These are phyloP conservation scores for Didymellaceae sp. DNA, from an alignment of 2,329 filamentous ascomycete genomes.

Conservation along the genomic window DNA sequence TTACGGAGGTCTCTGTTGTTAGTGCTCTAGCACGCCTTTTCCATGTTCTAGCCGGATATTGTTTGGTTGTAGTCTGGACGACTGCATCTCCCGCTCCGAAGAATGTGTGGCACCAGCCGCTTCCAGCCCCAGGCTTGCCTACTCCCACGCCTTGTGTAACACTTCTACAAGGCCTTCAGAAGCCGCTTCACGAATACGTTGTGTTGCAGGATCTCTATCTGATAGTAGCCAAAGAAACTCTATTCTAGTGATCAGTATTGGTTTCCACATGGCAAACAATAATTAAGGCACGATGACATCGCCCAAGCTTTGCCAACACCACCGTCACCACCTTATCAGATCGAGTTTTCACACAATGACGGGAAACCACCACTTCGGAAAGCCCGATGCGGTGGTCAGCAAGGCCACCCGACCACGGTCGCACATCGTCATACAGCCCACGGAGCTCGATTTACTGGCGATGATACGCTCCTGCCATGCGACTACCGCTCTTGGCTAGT, in stretches of 20 bases:
- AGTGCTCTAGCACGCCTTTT: too few species aligned
- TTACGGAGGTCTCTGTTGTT: too few species aligned
- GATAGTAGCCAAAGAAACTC: too few species aligned
- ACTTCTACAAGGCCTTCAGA: too few species aligned
- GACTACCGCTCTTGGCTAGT: slow-evolving; percentile 10
- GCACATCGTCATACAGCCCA: slow-evolving; percentile 8
- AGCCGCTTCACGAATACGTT: too few species aligned
- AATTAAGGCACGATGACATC: slow-evolving; percentile 5
- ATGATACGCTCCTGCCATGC: slow-evolving; percentile 1
- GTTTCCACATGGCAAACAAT: too few species aligned
- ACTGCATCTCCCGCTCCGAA: not conserved
- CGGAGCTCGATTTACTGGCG: slow-evolving; percentile 7
- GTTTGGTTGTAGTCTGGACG: not conserved
- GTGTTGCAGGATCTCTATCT: too few species aligned
- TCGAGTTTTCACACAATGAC: slow-evolving; percentile 5
- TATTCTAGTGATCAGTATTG: too few species aligned
- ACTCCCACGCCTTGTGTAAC: slow-evolving; percentile 1
- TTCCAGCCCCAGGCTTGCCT: slow-evolving; percentile 5
- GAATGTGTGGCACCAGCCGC: slow-evolving; percentile 9
- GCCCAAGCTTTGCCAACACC: slow-evolving; percentile 14
- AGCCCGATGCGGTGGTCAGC: not conserved
- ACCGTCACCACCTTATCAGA: slow-evolving; percentile 9
- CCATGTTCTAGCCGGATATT: not conserved
- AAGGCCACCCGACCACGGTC: not conserved
- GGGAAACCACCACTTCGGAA: not conserved